Base-by-base conservation (phyloP, 2,329 filamentous ascomycete species). In the Paraphoma sp. region DNA sequence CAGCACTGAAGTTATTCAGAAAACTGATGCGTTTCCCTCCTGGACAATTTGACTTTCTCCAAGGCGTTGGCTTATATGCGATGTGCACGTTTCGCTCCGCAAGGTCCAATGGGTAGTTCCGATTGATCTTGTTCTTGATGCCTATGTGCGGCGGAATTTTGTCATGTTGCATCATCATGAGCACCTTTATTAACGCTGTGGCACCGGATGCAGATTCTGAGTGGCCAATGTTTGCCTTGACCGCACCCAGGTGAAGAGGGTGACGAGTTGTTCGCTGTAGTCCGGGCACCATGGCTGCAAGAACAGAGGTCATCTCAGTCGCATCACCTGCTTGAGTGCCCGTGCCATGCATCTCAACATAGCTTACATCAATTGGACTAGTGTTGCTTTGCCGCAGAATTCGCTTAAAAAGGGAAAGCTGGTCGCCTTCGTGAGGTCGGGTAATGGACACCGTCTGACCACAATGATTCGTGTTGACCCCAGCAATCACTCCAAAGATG, bases 41-140 rank as follows among this genome's bases (percentile, higher is more conserved):
- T 48, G 47, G 11, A n/a, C 47, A 68, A 65, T 41, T 65, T 55
- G 14, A 53, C 52, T 3, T 53, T 59, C 14, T 48, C 59, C 59
- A 61, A 1, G 52, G 12, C 1, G 36, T 69, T 51, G 51, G 33
- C 16, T 42, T 28, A 2, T 40, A 31, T 1, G 51, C 6, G 62
- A 89, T 87, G 64, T 84, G 81, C 41, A 89, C 80, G 40, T 86
- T 86, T 33, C 86, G 81, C 14, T 82, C 77, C 0, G 79, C 77
- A 0, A 89, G 73, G 59, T 88, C 84, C 1, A 77, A 82, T 63
- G 81, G 81, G 73, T 89, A 89, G 61, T 89, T 85, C 58, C 81
- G 78, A 2, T 76, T 81, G n/a, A n/a, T n/a, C n/a, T n/a, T n/a
- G n/a, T n/a, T n/a, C 75, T 90, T 90, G 78, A 91, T 89, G 11